A percentile compares a stretch with the other conserved stretches of the same genome.
Evolutionary conservation across 805 yeast genomes (phyloP).

Genomic region (Starmerella asiatica): DNA sequence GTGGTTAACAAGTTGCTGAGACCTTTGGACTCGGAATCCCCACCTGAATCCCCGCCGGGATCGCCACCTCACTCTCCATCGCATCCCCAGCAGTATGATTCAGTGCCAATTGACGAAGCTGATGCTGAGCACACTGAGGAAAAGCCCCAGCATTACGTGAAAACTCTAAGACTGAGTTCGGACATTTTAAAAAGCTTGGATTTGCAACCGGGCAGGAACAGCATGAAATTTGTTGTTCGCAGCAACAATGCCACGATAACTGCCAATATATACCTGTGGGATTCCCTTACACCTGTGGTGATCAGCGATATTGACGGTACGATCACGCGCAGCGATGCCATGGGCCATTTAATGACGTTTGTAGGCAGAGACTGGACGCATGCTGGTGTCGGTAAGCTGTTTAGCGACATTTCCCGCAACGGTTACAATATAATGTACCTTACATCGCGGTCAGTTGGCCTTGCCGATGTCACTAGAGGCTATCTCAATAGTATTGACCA

Average conservation of each 20-base stretch:
- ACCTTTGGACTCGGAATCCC: conserved; percentile 3
- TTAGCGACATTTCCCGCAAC: conserved; percentile 70
- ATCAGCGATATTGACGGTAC: conserved; percentile 97
- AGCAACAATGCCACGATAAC: conserved; percentile 66
- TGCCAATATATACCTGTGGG: conserved; percentile 74
- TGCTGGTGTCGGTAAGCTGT: conserved; percentile 82
- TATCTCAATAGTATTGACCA: conserved; percentile 70
- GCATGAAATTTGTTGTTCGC: conserved; percentile 62
- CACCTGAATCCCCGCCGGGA: conserved; percentile 13
- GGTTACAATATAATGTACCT: conserved; percentile 90
- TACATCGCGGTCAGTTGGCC: conserved; percentile 91
- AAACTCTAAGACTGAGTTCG: conserved; percentile 78
- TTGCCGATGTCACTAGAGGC: conserved; percentile 80
- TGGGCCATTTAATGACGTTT: conserved; percentile 89
- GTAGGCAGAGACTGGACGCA: conserved; percentile 98
- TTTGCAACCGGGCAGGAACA: conserved; percentile 67
- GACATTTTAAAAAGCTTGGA: conserved; percentile 70
- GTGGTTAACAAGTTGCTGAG: conserved; percentile 32
- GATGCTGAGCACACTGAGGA: background rate
- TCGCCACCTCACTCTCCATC: conserved; percentile 6
- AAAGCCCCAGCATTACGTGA: conserved; percentile 39
- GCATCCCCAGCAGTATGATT: background rate
- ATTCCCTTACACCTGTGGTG: conserved; percentile 70
- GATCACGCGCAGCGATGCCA: conserved; percentile 91
- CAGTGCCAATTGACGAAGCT: background rate